Conservation (phyloP, 2,329 filamentous ascomycete genomes). For the Lecanoromycetidae sp. region DNA sequence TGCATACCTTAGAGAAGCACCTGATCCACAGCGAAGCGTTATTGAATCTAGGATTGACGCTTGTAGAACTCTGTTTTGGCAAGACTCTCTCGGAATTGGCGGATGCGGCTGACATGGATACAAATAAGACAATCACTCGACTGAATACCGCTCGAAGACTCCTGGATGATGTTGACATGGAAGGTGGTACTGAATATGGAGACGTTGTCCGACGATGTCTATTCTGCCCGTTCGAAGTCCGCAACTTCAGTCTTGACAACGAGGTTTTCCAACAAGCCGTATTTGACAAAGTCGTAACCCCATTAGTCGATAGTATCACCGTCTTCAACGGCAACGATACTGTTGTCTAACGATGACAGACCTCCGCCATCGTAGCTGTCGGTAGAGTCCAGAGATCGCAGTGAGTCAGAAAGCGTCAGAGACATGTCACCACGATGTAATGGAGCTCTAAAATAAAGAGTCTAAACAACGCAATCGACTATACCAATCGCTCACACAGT, state of each 20-base stretch:
- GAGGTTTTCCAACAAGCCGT: constrained; percentile 17
- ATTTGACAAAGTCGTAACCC: constrained; percentile 6
- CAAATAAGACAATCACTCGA: background rate
- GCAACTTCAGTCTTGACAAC: constrained; percentile 12
- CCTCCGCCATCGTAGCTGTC: too few relatives aligned
- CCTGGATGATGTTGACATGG: background rate
- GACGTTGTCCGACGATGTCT: constrained; percentile 17
- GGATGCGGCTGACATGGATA: constrained; percentile 3
- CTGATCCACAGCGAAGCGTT: constrained; percentile 13
- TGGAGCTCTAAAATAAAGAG: too few relatives aligned
- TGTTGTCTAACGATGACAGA: too few relatives aligned
- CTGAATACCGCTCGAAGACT: constrained; percentile 2
- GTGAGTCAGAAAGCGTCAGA: too few relatives aligned
- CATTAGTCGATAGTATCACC: constrained; percentile 4
- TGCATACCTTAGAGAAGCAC: too few relatives aligned
- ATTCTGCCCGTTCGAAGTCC: constrained; percentile 10
- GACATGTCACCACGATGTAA: too few relatives aligned
- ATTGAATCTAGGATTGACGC: constrained; percentile 15
- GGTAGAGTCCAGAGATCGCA: too few relatives aligned
- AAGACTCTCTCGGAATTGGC: constrained; percentile 13
- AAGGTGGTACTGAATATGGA: constrained; percentile 14
- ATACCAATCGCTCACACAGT: too few relatives aligned
- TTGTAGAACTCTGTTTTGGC: constrained; percentile 19
- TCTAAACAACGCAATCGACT: too few relatives aligned
- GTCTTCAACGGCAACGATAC: too few relatives aligned